Evolutionary conservation across 2,329 filamentous ascomycete species (phyloP), one percentile per base, ranked within the genome.

Genomic region (Microcyclospora pomicola): DNA sequence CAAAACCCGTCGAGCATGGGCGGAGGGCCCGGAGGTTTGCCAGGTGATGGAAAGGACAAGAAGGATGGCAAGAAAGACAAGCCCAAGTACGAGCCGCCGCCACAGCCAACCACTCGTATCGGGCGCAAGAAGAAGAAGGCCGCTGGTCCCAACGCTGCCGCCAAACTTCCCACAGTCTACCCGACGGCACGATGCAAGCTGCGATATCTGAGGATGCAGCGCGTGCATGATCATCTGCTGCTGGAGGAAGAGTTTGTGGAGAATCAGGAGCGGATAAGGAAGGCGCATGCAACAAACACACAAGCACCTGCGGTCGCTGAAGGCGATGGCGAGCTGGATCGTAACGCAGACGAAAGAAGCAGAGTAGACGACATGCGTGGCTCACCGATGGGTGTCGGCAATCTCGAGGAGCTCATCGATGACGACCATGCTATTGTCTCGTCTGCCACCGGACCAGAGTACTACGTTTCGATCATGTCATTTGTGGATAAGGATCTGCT

Each of bases 401-500:
- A 91, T 42, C 68, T 98, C 49, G 91, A 98, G 64, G 91, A 98
- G 68, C 82, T 98, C 69, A 98, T 98, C 58, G 91, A 98, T 56
- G 91, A 98, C 60, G 91, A 98, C 66, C 91, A 98, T 56, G 91
- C 91, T 45, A 98, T 98, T 56, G 91, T 98, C 28, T 95, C 87
- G 13, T 94, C 86, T 60, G 92, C 91, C 1, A 96, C 91, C 6
- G 91, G 91, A 0, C 91, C 91, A 1, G 91, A 98, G 62, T 98
- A 94, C 72, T 98, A 96, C 61, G 91, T 98, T 49, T 95, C 87
- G 51, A 98, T 98, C 73, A 96, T 96, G 91, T 95, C 88, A 39
- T 98, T 98, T 55, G 91, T 98, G 49, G 91, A 98, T 71, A 98
- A 98, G 66, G 91, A 98, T 56, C 75, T 98, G 3, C 73, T 98